Conservation (phyloP, 441 rosid genomes). For the Corymbia calophylla region DNA sequence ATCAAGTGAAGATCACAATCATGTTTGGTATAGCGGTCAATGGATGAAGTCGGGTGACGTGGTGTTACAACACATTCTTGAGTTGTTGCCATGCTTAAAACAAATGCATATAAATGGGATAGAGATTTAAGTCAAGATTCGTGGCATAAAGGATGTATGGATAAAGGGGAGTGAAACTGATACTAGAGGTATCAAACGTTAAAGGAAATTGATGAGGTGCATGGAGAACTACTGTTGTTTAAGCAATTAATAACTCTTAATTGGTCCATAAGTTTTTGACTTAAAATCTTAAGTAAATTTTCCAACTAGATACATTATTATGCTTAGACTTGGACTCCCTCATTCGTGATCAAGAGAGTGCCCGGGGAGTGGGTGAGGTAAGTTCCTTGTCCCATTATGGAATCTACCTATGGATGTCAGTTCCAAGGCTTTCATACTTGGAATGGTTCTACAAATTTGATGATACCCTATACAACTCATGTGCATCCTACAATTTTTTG, state of each 20-base stretch:
- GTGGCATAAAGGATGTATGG: too few species aligned
- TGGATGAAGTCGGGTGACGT: not conserved
- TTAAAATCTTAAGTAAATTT: not conserved
- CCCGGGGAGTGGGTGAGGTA: too few species aligned
- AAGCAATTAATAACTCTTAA: not conserved
- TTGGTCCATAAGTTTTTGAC: not conserved
- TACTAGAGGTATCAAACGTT: too few species aligned
- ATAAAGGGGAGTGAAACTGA: too few species aligned
- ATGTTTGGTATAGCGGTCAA: accelerated
- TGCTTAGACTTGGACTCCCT: not conserved
- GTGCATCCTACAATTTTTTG: too few species aligned
- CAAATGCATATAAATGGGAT: too few species aligned
- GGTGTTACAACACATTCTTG: accelerated
- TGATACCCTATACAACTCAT: not conserved
- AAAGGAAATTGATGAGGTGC: too few species aligned
- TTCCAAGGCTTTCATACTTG: not conserved
- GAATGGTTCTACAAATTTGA: not conserved
- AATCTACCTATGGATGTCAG: not conserved
- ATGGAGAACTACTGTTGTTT: not conserved
- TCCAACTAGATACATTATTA: not conserved
- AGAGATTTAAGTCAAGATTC: too few species aligned
- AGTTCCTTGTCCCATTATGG: not conserved
- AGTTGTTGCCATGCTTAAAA: not conserved
- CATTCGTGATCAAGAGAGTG: too few species aligned
- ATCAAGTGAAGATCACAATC: too few species aligned